Evolutionary conservation across 345 rosid species (phyloP).

Genomic region (Ceriops tagal): DNA sequence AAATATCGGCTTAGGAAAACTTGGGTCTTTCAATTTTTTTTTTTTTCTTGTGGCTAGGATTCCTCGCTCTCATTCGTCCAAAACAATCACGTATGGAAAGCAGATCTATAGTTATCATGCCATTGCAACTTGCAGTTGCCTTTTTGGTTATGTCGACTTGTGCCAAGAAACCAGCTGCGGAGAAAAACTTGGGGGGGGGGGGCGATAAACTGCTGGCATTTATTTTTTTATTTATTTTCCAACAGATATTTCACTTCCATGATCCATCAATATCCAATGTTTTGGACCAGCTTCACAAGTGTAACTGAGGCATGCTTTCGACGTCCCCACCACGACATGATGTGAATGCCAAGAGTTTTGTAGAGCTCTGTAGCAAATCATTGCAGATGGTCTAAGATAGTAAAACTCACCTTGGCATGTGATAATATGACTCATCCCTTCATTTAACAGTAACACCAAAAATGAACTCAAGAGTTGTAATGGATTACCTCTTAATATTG

Average conservation of each 20-base stretch:
- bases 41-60: too few relatives aligned
- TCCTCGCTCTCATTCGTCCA: too few relatives aligned
- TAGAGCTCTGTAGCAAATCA: background rate
- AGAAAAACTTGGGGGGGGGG: background rate
- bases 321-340: background rate
- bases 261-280: background rate
- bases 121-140: too few relatives aligned
- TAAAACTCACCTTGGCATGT: background rate
- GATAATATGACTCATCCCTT: too few relatives aligned
- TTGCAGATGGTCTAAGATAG: background rate
- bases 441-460: background rate
- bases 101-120: too few relatives aligned
- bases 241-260: background rate
- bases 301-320: too few relatives aligned
- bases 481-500: conserved; percentile 17
- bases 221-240: too few relatives aligned
- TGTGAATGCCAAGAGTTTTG: background rate
- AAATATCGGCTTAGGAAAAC: too few relatives aligned
- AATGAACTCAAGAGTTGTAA: background rate
- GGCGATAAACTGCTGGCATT: background rate
- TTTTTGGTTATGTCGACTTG: too few relatives aligned
- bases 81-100: too few relatives aligned
- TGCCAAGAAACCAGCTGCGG: background rate
- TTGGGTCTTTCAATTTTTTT: too few relatives aligned
- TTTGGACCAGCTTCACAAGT: too few relatives aligned